A percentile compares a stretch with the other conserved stretches of the same genome.
These are phyloP conservation scores for Onygenales sp. DNA, from an alignment of 2,329 filamentous ascomycete species.

Conservation along the genomic window DNA sequence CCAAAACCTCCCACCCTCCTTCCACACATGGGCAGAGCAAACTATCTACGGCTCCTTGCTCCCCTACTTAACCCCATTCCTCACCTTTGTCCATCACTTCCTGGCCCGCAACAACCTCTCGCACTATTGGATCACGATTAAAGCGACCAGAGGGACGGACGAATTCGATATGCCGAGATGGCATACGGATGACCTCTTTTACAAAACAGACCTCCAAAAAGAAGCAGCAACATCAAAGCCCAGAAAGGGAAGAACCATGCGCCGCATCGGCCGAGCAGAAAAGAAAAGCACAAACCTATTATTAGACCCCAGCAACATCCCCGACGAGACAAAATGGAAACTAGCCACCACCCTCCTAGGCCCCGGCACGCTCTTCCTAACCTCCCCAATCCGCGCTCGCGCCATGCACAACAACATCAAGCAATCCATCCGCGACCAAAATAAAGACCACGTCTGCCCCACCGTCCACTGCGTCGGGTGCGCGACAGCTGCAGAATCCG, in stretches of 20 bases:
- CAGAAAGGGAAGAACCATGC: too few relatives aligned
- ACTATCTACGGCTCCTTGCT: slow-evolving; percentile 28
- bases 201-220: slow-evolving; percentile 5
- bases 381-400: slow-evolving; percentile 22
- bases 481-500: slow-evolving; percentile 31
- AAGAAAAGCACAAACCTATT: neutral
- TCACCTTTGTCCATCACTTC: slow-evolving; percentile 19
- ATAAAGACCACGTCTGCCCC: slow-evolving; percentile 30
- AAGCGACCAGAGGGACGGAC: slow-evolving; percentile 33
- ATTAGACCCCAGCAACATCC: neutral
- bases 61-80: slow-evolving; percentile 30
- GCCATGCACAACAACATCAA: slow-evolving; percentile 22
- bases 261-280: too few relatives aligned
- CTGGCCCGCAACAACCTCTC: slow-evolving; percentile 25
- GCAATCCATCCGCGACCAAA: slow-evolving; percentile 13
- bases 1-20: slow-evolving; percentile 23
- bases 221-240: too few relatives aligned
- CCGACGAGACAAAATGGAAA: slow-evolving; percentile 36
- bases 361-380: slow-evolving; percentile 38
- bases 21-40: slow-evolving; percentile 30
- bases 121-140: slow-evolving; percentile 41
- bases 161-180: slow-evolving; percentile 39
- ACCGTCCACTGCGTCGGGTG: slow-evolving; percentile 38
- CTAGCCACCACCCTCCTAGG: slow-evolving; percentile 40
- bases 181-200: slow-evolving; percentile 45